Evolutionary conservation across 2,329 filamentous ascomycete genomes (phyloP), one percentile per base, ranked within the genome.

Genomic region (Colletotrichum melonis): DNA sequence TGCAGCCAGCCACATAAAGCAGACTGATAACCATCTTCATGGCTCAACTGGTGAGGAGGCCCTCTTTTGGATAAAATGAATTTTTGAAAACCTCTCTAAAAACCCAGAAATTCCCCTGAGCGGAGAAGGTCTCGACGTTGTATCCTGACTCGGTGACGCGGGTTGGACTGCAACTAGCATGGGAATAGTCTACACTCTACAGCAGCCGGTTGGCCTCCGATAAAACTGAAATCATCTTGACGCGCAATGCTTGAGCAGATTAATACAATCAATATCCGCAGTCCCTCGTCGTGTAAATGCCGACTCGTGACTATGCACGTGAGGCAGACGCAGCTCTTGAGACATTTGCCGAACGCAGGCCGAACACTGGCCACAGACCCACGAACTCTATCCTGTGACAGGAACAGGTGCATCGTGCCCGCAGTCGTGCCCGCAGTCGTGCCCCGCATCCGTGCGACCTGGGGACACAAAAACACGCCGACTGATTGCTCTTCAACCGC

Each of bases 381-480:
- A 12, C 11, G 30, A 42, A 65, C 49, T 24, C 63, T 65, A 42
- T 42, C n/a, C 32, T 30, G 52, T 65, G 52, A 30, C 52, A 65
- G 52, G 63, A 65, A 65, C 52, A 46, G 52, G 30, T 65, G 63
- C 49, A 42, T 55, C 63, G 63, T 65, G 63, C 63, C 63, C 63
- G 49, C 49, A 52, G 28, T 55, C 63, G 63, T 65, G 63, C 63
- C 63, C 63, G 49, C 49, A 52, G 28, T 38, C 63, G 63, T 65
- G 63, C 63, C 63, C 63, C 63, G 63, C 63, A 65, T 56, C 63
- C 24, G 63, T 65, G 63, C 49, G 22, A 16, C 3, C 12, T 35
- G 28, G n/a, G 6, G 63, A 57, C 35, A 57, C 24, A 65, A 65
- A 56, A 56, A 42, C 62, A 30, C 28, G 12, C 28, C 19, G 5